A percentile compares a stretch with the other conserved stretches of the same genome.
Evolutionary conservation across 495 filamentous ascomycete genomes (phyloP).

Genomic region (Penicillium pulvis): DNA sequence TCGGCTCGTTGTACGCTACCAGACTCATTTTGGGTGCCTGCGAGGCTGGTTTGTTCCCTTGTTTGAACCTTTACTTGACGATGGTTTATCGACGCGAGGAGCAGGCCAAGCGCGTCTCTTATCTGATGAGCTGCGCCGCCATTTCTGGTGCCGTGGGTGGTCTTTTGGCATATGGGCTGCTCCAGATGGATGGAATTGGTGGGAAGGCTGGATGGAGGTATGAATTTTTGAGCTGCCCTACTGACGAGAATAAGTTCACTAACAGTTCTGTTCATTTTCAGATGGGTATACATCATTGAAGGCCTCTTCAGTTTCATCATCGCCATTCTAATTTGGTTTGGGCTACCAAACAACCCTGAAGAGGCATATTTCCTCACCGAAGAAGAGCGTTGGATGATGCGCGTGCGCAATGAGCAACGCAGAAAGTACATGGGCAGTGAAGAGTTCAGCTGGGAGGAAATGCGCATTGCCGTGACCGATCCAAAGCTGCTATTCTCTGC

Average conservation of each 20-base stretch:
- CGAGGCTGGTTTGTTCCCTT: constrained; percentile 73
- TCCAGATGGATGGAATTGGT: constrained; percentile 46
- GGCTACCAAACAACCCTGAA: constrained; percentile 58
- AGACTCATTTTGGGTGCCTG: constrained; percentile 63
- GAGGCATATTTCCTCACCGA: constrained; percentile 53
- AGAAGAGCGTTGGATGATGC: constrained; percentile 55
- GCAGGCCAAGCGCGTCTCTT: constrained; percentile 46
- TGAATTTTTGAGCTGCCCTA: neutral
- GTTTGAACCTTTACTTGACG: constrained; percentile 54
- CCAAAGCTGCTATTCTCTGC: constrained; percentile 46
- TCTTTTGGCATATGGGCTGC: constrained; percentile 46
- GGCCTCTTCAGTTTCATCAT: constrained; percentile 52
- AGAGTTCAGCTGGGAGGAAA: constrained; percentile 54
- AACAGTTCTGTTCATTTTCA: constrained; percentile 4
- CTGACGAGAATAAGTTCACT: neutral
- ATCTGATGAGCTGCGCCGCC: constrained; percentile 46
- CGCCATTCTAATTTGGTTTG: constrained; percentile 54
- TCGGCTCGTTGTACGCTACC: constrained; percentile 47
- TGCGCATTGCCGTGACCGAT: constrained; percentile 44
- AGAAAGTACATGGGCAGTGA: constrained; percentile 50
- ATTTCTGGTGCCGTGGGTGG: constrained; percentile 49
- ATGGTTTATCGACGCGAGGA: constrained; percentile 53
- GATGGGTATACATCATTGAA: constrained; percentile 58
- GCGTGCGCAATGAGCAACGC: constrained; percentile 43
- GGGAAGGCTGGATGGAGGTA: constrained; percentile 48